A percentile compares a stretch with the other conserved stretches of the same genome.
phyloP scores from a whole-genome alignment of 306 rosid species.

The Ochetophila trinervis region DNA sequence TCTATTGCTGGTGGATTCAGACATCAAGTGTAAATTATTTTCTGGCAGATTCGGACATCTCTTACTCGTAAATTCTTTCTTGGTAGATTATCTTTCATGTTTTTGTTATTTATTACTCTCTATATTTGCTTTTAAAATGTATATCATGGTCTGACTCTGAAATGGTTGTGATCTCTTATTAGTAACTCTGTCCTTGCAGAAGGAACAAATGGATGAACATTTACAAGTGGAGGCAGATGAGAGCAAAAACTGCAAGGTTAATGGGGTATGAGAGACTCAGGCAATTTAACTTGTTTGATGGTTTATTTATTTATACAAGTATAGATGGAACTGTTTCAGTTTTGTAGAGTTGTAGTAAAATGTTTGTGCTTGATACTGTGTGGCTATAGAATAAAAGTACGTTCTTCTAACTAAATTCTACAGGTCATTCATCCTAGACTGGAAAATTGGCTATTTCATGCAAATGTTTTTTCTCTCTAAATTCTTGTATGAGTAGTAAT shows the following conservation, averaged over 20 bases:
- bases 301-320: neutral
- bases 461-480: no score
- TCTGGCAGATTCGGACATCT: neutral
- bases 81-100: neutral
- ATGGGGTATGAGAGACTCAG: neutral
- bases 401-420: no score
- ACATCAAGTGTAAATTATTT: neutral
- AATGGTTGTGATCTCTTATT: constrained; percentile 6
- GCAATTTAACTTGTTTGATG: neutral
- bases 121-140: neutral
- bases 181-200: constrained; percentile 7
- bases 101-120: neutral
- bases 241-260: neutral
- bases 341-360: no score
- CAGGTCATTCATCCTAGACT: no score
- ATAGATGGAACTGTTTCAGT: no score
- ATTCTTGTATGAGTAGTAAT: neutral
- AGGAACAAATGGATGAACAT: neutral
- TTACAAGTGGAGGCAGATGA: constrained; percentile 8
- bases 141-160: neutral
- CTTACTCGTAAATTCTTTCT: neutral
- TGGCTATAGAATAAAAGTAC: no score
- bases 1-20: neutral
- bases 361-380: no score
- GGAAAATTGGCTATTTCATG: no score